Base-by-base conservation (phyloP, 129 eudicot genomes). In the Arctium minus region DNA sequence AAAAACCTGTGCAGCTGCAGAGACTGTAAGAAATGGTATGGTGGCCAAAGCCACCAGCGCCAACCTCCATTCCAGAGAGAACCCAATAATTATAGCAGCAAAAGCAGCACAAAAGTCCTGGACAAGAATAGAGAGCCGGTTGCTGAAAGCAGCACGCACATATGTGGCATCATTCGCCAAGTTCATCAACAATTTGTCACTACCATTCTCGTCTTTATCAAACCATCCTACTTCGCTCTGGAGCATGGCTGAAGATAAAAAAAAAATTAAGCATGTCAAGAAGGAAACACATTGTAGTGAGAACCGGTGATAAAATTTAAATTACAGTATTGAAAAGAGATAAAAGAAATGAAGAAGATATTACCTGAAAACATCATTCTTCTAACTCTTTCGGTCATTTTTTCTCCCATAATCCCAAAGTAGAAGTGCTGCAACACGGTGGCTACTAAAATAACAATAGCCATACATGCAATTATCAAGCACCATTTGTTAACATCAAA, bases 391-490 rank as follows among this genome's bases (percentile, higher is more conserved):
- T 88, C 92, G 2, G 91, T 89, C 89, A 89, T 83, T 82, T 89
- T 88, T 76, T 91, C 94, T 44, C 92, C 92, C 91, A 91, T 84
- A 29, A 91, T 91, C 68, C 94, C 94, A n/a, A 89, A 91, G 88
- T 88, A 91, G 42, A 91, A 91, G 30, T 91, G 92, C 40, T 88
- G 92, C 80, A 91, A 81, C 50, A 91, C 86, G 11, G 88, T 89
- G 62, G 94, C 90, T 15, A 86, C 82, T 75, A 91, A 70, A 30
- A 87, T 82, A 30, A 91, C 88, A 27, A 88, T 77, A 69, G 92
- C 94, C 90, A 91, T 88, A 73, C 87, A 81, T 6, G 86, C 79
- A n/a, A 91, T 91, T 76, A 91, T 87, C 73, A 91, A 84, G 83
- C 94, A 91, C 92, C 94, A 91, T 82, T 88, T 91, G 75, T 91